Conservation (phyloP, 2,329 filamentous ascomycete species). For the Rugonectria rugulosa region DNA sequence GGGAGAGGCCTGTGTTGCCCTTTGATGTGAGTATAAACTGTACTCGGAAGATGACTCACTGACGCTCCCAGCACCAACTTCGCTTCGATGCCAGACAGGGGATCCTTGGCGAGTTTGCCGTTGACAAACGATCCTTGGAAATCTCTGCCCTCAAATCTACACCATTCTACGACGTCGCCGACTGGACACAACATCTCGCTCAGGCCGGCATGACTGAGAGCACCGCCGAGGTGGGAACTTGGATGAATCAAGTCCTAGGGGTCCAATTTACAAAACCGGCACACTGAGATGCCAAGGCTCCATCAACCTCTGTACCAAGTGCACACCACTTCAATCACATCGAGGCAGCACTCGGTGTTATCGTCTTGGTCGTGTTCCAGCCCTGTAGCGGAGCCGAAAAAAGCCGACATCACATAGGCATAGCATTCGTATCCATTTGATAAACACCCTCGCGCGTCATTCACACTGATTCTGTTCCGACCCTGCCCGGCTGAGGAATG, state of each 20-base stretch:
- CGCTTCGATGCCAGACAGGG: slow-evolving; percentile 49
- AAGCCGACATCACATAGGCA: too few relatives aligned
- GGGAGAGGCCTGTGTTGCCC: slow-evolving; percentile 60
- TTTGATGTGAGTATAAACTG: slow-evolving; percentile 48
- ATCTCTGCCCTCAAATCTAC: slow-evolving; percentile 25
- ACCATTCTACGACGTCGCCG: slow-evolving; percentile 34
- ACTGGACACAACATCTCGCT: slow-evolving; percentile 38
- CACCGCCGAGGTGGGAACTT: slow-evolving; percentile 36
- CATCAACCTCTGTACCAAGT: slow-evolving; percentile 22
- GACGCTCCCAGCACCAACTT: slow-evolving; percentile 39
- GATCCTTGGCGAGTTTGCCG: slow-evolving; percentile 42
- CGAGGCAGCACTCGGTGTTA: too few relatives aligned
- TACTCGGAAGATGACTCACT: slow-evolving; percentile 8
- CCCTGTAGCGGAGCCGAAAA: too few relatives aligned
- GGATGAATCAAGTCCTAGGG: slow-evolving; percentile 44
- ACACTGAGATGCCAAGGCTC: slow-evolving; percentile 25
- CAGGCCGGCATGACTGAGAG: slow-evolving; percentile 35
- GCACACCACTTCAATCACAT: slow-evolving; percentile 29
- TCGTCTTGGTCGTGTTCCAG: too few relatives aligned
- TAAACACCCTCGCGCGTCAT: too few relatives aligned
- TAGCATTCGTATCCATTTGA: too few relatives aligned
- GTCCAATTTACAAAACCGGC: slow-evolving; percentile 38
- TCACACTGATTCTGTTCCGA: too few relatives aligned
- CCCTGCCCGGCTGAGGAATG: slow-evolving; percentile 24
- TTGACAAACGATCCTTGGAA: slow-evolving; percentile 31